Conservation (phyloP, 2,329 filamentous ascomycete genomes). For the Nectriaceae sp. region DNA sequence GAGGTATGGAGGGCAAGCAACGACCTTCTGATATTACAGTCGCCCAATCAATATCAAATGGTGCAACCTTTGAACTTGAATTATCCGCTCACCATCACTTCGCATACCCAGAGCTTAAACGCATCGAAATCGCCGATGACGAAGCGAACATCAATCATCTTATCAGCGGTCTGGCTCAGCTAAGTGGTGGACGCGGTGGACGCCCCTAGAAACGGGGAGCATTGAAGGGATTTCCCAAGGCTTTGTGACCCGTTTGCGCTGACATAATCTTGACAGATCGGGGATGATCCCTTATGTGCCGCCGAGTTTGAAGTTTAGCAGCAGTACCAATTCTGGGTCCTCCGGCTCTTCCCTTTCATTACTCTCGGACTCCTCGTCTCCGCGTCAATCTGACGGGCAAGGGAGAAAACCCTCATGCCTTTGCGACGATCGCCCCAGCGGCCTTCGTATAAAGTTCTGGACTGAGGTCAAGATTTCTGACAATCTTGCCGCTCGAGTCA, state of each 20-base stretch:
- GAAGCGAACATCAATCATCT: neutral
- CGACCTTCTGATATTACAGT: neutral
- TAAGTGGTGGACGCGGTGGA: too few species aligned
- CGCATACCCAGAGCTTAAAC: neutral
- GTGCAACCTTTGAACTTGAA: neutral
- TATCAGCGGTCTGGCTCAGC: too few species aligned
- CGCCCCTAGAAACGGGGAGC: too few species aligned
- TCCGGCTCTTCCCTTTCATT: too few species aligned
- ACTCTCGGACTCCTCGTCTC: too few species aligned
- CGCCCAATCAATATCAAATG: neutral
- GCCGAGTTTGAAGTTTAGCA: neutral
- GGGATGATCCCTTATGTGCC: neutral
- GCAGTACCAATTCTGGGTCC: neutral
- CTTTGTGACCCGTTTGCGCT: too few species aligned
- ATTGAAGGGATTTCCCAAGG: too few species aligned
- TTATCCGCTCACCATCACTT: neutral
- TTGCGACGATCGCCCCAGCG: neutral
- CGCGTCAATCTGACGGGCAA: too few species aligned
- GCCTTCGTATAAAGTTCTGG: constrained; percentile 34
- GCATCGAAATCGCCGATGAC: neutral
- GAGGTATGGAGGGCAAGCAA: neutral
- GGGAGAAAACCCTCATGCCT: neutral
- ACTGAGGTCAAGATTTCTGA: constrained; percentile 32
- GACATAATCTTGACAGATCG: neutral
- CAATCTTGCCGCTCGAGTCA: constrained; percentile 31